Evolutionary conservation across 169 alveolate species (phyloP), one percentile per base, ranked within the genome.

Genomic region (Plasmodium knowlesi): DNA sequence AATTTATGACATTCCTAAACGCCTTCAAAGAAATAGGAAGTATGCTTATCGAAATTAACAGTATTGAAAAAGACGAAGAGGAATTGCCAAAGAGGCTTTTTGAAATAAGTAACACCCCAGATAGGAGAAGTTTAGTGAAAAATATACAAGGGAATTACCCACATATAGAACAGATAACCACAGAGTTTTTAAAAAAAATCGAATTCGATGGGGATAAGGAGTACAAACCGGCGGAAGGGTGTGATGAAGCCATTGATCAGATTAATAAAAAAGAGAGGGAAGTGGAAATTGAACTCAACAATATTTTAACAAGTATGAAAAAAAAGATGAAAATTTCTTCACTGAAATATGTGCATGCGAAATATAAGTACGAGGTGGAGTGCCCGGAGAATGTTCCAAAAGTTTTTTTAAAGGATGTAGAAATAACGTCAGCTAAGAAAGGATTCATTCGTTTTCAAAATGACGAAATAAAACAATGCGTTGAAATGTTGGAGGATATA

Each of bases 361-460:
- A 98, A 88, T 98, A 96, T 92, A 95, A 99, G 70, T 98, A 98
- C 93, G 99, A 98, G 86, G 95, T 98, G 8, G 99, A 98, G 85
- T 92, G 97, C 39, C 96, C 98, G 3, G 98, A 96, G 61, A 93
- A 95, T 67, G 96, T 96, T 1, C 97, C 97, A 57, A 94, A 95
- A 76, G 92, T 96, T 5, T 92, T 95, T 80, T 74, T 84, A 39
- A 94, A 95, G 34, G 71, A 92, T 19, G 98, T 97, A 79, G 99
- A 98, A 92, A 97, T 98, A 39, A 98, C 99, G 5, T 97, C 99
- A 0, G 95, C 99, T 22, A 96, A 98, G 79, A 95, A 98, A 34
- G 99, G 99, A 3, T 98, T 85, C 81, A 96, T 98, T 71, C 94
- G 99, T 34, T 95, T 94, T 79, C 96, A 96, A 19, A 95, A 96